Evolutionary conservation across 2,329 filamentous ascomycete species (phyloP), one percentile per base, ranked within the genome.

Genomic region (Verticillium zaregamsianum): DNA sequence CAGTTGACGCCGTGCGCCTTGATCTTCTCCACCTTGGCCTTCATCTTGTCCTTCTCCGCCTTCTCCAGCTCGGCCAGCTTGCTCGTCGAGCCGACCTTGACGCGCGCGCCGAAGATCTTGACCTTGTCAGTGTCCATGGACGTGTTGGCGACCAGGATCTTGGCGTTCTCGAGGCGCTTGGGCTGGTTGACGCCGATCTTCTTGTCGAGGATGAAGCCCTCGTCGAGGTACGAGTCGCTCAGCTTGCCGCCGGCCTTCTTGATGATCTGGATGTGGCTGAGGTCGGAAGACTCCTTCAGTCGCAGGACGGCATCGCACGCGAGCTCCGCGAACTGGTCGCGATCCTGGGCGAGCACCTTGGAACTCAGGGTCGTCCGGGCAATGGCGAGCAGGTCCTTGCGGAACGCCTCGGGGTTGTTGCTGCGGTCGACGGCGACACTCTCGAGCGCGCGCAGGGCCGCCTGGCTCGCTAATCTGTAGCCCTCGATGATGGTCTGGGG

Each of bases 71-170:
- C 95, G n/a, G 95, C 95, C 58, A 99, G 86, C 83, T 98, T 97
- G 75, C 92, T 92, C 3, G 95, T 99, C 35, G 92, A 94, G 68
- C 92, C 91, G 64, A 99, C 95, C 85, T 98, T 98, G 71, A 99
- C 92, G 63, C 94, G 88, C 17, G 95, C 95, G 66, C 95, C 95
- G 71, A 99, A 99, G 71, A 99, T 98, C 86, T 99, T 99, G 81
- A 99, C 92, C 84, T 99, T 99, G 80, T 99, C 95, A 39, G 95
- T 99, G 78, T 99, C 95, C 95, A 99, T 99, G 14, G 93, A 91
- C 11, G 95, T 99, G 80, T 99, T 99, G 66, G 95, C 95, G 25
- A 99, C 91, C 61, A 99, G 80, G 67, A 99, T 99, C 82, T 98
- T 99, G 68, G 94, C 95, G 76, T 99, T 98, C 77, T 98, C 94